A percentile compares a stretch with the other conserved stretches of the same genome.
These are phyloP conservation scores for Butyriboletus regius DNA, from an alignment of 1,284 basidiomycete species.

Conservation along the genomic window DNA sequence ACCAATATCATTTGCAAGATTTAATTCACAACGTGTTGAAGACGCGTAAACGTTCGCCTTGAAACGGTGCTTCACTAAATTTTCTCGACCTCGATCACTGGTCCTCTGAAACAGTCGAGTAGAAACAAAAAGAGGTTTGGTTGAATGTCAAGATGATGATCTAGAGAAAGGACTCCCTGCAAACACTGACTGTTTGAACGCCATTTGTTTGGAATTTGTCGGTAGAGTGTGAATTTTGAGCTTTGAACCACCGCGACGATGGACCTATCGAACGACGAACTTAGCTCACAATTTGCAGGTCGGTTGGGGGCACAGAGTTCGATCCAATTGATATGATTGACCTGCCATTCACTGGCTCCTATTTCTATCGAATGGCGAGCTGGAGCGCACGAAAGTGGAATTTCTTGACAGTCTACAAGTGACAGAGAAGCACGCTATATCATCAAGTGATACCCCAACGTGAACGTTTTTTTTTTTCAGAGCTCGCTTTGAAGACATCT, in stretches of 20 bases:
- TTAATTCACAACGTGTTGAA: background rate
- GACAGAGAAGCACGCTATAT: background rate
- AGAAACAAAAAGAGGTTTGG: background rate
- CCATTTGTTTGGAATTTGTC: background rate
- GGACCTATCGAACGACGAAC: background rate
- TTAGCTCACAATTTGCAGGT: constrained; percentile 9
- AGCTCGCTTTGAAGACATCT: constrained; percentile 1
- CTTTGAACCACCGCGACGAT: constrained; percentile 5
- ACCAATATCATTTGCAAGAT: background rate
- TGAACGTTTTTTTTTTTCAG: background rate
- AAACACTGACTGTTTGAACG: background rate
- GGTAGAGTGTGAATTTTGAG: background rate
- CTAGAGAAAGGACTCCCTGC: background rate
- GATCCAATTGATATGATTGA: background rate
- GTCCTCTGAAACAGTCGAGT: background rate
- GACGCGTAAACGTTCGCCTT: background rate
- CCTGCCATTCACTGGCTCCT: background rate
- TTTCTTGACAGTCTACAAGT: background rate
- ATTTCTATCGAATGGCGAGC: background rate
- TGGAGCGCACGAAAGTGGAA: too few species aligned
- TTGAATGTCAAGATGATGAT: background rate
- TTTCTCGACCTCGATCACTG: background rate
- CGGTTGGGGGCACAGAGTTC: background rate
- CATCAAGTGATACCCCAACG: background rate
- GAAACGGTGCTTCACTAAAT: background rate